Evolutionary conservation across 805 yeast genomes (phyloP), one percentile per base, ranked within the genome.

Genomic region (Kazachstania bromeliacearum): DNA sequence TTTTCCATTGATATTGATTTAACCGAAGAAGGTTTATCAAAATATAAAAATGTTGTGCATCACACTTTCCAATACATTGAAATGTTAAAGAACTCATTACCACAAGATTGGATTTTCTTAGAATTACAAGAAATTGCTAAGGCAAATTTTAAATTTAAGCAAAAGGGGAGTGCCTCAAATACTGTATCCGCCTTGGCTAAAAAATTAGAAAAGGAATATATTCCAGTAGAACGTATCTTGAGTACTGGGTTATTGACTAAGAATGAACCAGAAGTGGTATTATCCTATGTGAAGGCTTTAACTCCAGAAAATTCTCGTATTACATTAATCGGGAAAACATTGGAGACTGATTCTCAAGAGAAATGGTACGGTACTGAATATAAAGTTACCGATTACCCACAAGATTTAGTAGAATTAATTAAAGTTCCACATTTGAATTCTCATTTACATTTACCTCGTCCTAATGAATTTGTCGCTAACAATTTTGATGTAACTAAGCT

Each of bases 351-450:
- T 37, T 44, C 60, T 12, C 65, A 52, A 15, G 98, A 89, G 55
- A 68, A 75, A 50, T 89, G 96, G 95, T 89, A 92, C 53, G 95
- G 94, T 3, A 85, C 96, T 0, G 81, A 82, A 46, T 84, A 85
- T 54, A 60, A 71, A 2, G 55, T 70, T 29, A 65, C 60, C 8
- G 61, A 64, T 12, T 50, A 84, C 16, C 63, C 74, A 2, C 30
- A 43, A 0, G 62, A 60, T 1, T 55, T 79, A 3, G 12, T 64
- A 5, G 33, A 53, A 7, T 50, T 45, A 27, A 51, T 76, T 32
- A 42, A 54, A 30, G 43, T 43, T 38, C 56, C 60, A 36, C 51
- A 55, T 31, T 37, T 41, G 35, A 54, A 56, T 43, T 34, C 59
- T 0, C 55, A 59, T 15, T 60, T 83, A 23, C 74, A 69, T 40